Evolutionary conservation across 2,329 filamentous ascomycete species (phyloP).

Genomic region (Onygenales sp.): DNA sequence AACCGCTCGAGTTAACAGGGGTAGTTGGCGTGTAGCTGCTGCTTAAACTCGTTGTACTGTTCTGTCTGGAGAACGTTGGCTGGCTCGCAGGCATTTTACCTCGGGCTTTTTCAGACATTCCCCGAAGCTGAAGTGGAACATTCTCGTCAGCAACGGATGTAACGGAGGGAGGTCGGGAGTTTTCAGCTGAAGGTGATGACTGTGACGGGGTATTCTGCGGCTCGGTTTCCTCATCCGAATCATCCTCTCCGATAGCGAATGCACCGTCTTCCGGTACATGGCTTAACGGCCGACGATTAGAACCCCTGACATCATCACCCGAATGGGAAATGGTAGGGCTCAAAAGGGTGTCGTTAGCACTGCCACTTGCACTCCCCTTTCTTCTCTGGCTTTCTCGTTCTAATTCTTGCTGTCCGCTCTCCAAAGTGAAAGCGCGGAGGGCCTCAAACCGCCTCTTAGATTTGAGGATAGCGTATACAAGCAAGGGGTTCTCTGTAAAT

Average conservation of each 20-base stretch:
- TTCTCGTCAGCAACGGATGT: constrained; percentile 64
- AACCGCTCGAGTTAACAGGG: constrained; percentile 45
- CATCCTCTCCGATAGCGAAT: constrained; percentile 78
- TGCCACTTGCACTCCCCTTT: constrained; percentile 47
- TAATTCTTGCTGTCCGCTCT: constrained; percentile 85
- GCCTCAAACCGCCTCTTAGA: constrained; percentile 78
- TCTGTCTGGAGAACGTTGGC: constrained; percentile 78
- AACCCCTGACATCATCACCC: constrained; percentile 29
- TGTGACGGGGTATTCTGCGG: constrained; percentile 52
- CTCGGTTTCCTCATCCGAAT: constrained; percentile 55
- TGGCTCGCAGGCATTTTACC: constrained; percentile 87
- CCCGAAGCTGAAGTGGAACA: constrained; percentile 70
- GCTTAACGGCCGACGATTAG: constrained; percentile 48
- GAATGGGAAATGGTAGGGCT: constrained; percentile 29
- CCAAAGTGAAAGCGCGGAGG: constrained; percentile 76
- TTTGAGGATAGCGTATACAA: constrained; percentile 69
- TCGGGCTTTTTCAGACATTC: constrained; percentile 94
- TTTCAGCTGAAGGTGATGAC: constrained; percentile 47
- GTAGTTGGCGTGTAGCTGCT: constrained; percentile 50
- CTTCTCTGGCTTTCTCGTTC: constrained; percentile 64
- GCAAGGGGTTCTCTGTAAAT: constrained; percentile 61
- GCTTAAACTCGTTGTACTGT: constrained; percentile 72
- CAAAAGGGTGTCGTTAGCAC: constrained; percentile 25
- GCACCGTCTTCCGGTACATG: constrained; percentile 67
- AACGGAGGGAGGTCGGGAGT: constrained; percentile 58